Evolutionary conservation across 805 yeast genomes (phyloP).

Genomic region (Groenewaldozyma salmanticensis): DNA sequence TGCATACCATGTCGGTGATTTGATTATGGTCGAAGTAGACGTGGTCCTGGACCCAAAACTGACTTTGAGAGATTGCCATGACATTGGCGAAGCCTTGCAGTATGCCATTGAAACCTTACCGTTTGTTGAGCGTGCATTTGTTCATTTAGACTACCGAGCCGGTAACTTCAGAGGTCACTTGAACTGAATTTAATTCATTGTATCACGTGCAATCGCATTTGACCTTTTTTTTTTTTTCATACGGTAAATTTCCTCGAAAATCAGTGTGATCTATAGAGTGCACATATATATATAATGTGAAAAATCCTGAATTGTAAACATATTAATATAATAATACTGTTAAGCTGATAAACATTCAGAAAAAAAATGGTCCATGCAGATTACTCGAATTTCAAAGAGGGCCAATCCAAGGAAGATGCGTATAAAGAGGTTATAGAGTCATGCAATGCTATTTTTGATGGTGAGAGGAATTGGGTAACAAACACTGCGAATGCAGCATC

Average conservation of each 20-base stretch:
- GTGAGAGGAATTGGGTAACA: slow-evolving; percentile 75
- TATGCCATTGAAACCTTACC: slow-evolving; percentile 73
- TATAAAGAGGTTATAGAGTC: slow-evolving; percentile 50
- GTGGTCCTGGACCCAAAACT: slow-evolving; percentile 45
- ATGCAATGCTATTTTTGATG: slow-evolving; percentile 54
- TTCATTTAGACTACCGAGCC: slow-evolving; percentile 51
- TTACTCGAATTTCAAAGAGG: slow-evolving; percentile 42
- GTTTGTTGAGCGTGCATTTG: slow-evolving; percentile 71
- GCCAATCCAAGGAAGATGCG: slow-evolving; percentile 35
- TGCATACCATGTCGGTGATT: slow-evolving; percentile 73
- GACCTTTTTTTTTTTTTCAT: background rate
- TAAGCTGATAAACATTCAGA: too few species aligned
- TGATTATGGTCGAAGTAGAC: slow-evolving; percentile 68
- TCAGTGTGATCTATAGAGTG: too few species aligned
- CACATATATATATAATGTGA: too few species aligned
- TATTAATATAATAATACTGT: too few species aligned
- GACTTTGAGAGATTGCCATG: slow-evolving; percentile 60
- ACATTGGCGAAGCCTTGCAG: slow-evolving; percentile 71
- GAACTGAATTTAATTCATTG: background rate
- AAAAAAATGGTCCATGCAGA: slow-evolving; percentile 54
- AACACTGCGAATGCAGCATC: slow-evolving; percentile 83
- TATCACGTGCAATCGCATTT: too few species aligned
- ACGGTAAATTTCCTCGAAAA: too few species aligned
- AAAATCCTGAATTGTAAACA: too few species aligned
- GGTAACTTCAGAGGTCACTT: slow-evolving; percentile 32